phyloP scores from a whole-genome alignment of 805 yeast species.

The Pichia heedii region DNA sequence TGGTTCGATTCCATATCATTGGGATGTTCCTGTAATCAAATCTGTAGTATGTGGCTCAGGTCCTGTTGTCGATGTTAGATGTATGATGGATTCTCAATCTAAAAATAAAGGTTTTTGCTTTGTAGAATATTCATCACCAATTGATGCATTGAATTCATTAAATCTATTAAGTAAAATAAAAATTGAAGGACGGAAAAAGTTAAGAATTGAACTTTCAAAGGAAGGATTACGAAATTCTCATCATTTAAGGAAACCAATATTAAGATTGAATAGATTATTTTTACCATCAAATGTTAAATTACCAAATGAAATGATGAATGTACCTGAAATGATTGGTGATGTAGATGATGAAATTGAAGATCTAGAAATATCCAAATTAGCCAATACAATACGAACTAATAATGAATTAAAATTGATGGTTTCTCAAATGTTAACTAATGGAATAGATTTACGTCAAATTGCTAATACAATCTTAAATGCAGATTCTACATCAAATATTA shows the following conservation, averaged over 20 bases:
- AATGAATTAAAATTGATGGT: constrained; percentile 16
- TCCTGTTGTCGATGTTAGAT: constrained; percentile 55
- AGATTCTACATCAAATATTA: constrained; percentile 5
- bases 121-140: constrained; percentile 45
- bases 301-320: constrained; percentile 38
- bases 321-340: constrained; percentile 5
- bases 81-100: constrained; percentile 50
- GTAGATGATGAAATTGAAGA: not conserved
- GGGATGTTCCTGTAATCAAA: constrained; percentile 57
- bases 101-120: constrained; percentile 62
- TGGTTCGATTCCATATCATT: constrained; percentile 61
- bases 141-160: constrained; percentile 45
- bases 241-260: constrained; percentile 28
- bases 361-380: not conserved
- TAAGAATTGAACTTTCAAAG: constrained; percentile 52
- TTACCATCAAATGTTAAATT: constrained; percentile 50
- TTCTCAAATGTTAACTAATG: constrained; percentile 28
- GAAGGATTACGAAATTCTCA: constrained; percentile 42
- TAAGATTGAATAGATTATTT: constrained; percentile 35
- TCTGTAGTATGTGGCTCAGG: constrained; percentile 69
- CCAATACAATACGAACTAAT: not conserved
- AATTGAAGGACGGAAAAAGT: constrained; percentile 37
- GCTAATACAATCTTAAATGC: constrained; percentile 20
- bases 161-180: constrained; percentile 35
- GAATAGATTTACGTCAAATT: constrained; percentile 29